Base-by-base conservation (phyloP, 306 rosid species). In the Alnus rubra region DNA sequence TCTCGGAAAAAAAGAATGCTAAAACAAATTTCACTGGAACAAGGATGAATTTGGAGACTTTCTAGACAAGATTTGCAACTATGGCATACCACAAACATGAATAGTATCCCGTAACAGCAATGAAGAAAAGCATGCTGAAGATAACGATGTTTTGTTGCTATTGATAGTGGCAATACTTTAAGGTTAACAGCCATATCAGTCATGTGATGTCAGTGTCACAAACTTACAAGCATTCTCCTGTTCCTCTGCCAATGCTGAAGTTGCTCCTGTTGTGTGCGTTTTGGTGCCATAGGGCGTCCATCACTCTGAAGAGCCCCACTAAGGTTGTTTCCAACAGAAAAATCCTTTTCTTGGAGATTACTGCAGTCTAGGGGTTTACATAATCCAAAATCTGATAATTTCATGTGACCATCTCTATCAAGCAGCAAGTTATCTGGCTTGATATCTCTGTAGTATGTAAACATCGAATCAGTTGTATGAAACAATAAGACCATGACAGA, bases 381-480 rank as follows among this genome's bases (percentile, higher is more conserved):
- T 80, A 96, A 84, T 82, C 99, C 99, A 80, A 96, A 96, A 84
- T 96, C 99, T 13, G 98, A 96, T 82, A 96, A 81, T 81, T 93
- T 96, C 98, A 96, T 93, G 83, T 96, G 99, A 78, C 99, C 98
- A 73, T 88, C 74, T 84, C 84, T 90, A 83, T 96, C 99, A 14
- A 96, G 93, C 78, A 96, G 93, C 88, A 96, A 93, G 90, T 96
- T 96, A 84, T 96, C 99, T 19, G 99, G 99, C 85, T 96, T 96
- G 86, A 96, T 96, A 82, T 96, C 99, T 84, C 99, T 96, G 96
- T 67, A 83, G 84, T 54, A 80, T 52, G 50, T 54, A 75, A 64
- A 86, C 56, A 82, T 15, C 48, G 39, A 80, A 81, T 47, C 68
- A 19, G 35, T 75, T 80, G 79, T 55, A 75, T 42, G 47, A 72